Evolutionary conservation across 73 alveolate species (phyloP).

Genomic region (Stentor coeruleus): DNA sequence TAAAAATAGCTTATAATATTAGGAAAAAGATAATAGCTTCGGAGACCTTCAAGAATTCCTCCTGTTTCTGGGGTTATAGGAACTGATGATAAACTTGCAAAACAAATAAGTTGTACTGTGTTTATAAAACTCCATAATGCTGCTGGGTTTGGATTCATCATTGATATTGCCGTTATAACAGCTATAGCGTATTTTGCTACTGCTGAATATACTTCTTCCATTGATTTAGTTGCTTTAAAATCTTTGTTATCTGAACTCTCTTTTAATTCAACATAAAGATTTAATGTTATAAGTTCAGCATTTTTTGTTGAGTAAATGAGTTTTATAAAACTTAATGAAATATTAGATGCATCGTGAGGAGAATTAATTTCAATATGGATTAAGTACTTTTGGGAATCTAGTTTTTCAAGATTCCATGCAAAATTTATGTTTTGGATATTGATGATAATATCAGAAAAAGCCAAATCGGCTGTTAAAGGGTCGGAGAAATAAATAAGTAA

Average conservation of each 20-base stretch:
- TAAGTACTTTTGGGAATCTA: not conserved
- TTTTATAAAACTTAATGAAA: too few relatives aligned
- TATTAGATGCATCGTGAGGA: not conserved
- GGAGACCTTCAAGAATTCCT: not conserved
- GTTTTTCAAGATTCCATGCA: not conserved
- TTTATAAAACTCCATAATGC: not conserved
- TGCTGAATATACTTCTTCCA: not conserved
- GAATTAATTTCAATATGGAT: not conserved
- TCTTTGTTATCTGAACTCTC: not conserved
- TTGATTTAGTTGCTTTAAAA: not conserved
- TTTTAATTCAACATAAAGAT: too few relatives aligned
- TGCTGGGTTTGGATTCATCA: slow-evolving; percentile 23
- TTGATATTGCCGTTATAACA: not conserved
- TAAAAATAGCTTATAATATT: too few relatives aligned
- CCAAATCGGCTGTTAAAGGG: not conserved
- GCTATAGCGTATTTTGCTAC: not conserved
- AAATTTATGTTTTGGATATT: too few relatives aligned
- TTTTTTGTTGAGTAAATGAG: not conserved
- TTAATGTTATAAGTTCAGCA: not conserved
- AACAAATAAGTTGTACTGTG: not conserved
- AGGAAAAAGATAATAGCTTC: not conserved
- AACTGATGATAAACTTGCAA: not conserved
- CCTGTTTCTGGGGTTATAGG: not conserved
- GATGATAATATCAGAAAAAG: too few relatives aligned
- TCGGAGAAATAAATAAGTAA: not conserved